Base-by-base conservation (phyloP, 2,329 filamentous ascomycete species). In the Colletotrichum brevisporum region DNA sequence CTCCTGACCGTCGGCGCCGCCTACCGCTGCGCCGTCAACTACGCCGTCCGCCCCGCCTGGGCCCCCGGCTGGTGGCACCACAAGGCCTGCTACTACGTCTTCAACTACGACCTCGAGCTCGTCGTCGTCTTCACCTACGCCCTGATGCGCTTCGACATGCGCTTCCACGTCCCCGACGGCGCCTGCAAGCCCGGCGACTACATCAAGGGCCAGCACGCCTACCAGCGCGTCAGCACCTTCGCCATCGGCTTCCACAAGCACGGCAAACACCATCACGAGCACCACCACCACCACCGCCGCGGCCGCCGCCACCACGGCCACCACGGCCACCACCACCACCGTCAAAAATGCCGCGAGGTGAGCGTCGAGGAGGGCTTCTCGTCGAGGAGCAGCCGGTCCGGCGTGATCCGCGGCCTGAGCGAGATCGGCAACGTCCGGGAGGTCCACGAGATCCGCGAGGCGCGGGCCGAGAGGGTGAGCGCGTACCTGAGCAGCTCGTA, bases 101-200 rank as follows among this genome's bases (percentile, higher is more conserved):
- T 96, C 83, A 92, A 93, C 81, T 97, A 93, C 76, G 83, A 82
- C 16, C 84, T 95, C 45, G 94, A 97, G 79, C 82, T 95, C 48
- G 76, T 92, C 26, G 89, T 94, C 45, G 85, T 95, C 5, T 86
- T 85, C 61, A 81, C 90, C 9, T 95, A 93, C 79, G 85, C 90
- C 0, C 75, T 92, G 16, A 79, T 86, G 21, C 87, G 94, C 39
- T 90, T 96, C 70, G 94, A 97, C 77, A 85, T 86, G 70, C 88
- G 92, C 50, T 97, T 95, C 82, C 86, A 91, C 53, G 50, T 70
- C 53, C 67, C 67, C 64, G 83, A 96, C 76, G 91, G 92, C 52
- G 89, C 89, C 75, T 85, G 85, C 52, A 86, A 83, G 1, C 86
- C 88, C 0, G 88, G 89, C 4, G 83, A 85, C 75, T 88, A 87